Evolutionary conservation across 768 basidiomycete genomes (phyloP).

Genomic region (Hebeloma cylindrosporum): DNA sequence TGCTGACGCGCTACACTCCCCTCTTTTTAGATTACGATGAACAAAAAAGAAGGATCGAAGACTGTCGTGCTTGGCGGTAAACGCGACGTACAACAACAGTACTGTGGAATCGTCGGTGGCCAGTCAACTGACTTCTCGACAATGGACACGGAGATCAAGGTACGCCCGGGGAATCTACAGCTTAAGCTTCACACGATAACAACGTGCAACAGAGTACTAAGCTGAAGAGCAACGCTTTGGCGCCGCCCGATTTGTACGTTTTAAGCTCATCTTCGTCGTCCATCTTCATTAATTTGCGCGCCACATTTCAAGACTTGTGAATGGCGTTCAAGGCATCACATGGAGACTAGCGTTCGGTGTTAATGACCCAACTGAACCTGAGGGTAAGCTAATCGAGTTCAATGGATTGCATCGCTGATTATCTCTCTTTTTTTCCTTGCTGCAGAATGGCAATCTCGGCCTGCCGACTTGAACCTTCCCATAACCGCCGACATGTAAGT

Average conservation of each 20-base stretch:
- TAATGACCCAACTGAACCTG: slow-evolving; percentile 50
- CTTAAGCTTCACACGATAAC: not conserved
- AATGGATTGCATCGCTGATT: not conserved
- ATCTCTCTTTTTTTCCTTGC: not conserved
- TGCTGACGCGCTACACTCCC: not conserved
- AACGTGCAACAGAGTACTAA: slow-evolving; percentile 39
- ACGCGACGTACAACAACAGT: slow-evolving; percentile 49
- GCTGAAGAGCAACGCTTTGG: slow-evolving; percentile 55
- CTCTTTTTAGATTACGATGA: slow-evolving; percentile 51
- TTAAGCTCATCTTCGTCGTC: not conserved
- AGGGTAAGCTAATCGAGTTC: slow-evolving; percentile 39
- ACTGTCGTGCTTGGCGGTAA: slow-evolving; percentile 59
- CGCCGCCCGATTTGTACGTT: slow-evolving; percentile 61
- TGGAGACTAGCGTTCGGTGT: slow-evolving; percentile 64
- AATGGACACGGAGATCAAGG: slow-evolving; percentile 63
- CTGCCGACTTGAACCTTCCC: slow-evolving; percentile 53
- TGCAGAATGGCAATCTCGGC: slow-evolving; percentile 60
- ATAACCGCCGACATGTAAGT: slow-evolving; percentile 51
- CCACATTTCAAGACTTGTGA: slow-evolving; percentile 43
- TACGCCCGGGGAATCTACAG: slow-evolving; percentile 12
- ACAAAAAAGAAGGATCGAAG: slow-evolving; percentile 54
- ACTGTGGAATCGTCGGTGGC: slow-evolving; percentile 63
- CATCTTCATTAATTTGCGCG: too few species aligned
- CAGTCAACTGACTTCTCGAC: slow-evolving; percentile 60
- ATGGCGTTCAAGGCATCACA: slow-evolving; percentile 61